Base-by-base conservation (phyloP, 306 rosid genomes). In the Betula pendula region DNA sequence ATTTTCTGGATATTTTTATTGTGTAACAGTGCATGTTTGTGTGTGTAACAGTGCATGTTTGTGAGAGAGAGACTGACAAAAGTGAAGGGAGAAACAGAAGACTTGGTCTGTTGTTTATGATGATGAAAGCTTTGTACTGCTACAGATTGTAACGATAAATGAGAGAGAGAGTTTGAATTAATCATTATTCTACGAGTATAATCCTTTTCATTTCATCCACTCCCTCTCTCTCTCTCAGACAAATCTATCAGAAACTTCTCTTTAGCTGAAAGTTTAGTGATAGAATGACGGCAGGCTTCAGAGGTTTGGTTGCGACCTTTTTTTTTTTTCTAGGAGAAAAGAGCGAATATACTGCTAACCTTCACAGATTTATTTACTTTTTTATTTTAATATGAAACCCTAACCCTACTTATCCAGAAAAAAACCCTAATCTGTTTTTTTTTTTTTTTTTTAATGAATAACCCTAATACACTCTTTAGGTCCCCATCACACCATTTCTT, bases 61-160 rank as follows among this genome's bases (percentile, higher is more conserved):
- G 65, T 27, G 60, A 68, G 77, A 82, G 81, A 75, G 82, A 69
- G 76, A 81, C 87, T 83, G 87, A 86, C 87, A 82, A 75, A 75
- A 72, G 76, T 58, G 71, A 80, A 62, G 75, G 74, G 75, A 63
- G 80, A 81, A 78, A 81, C 75, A 80, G 84, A 74, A 74, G 68
- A 76, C 71, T 58, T 76, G 74, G 77, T 72, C 76, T 58, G 29
- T 59, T 48, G 53, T 38, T 70, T 27, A 52, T n/a, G 48, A 29
- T 47, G 20, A 25, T 42, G 70, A 35, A 25, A 71, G 66, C 71
- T 22, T 82, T 77, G 76, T 80, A 78, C 82, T 70, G 78, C 79
- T 78, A 42, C 70, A 74, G 69, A 65, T 70, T 42, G 53, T 60
- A 45, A 59, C 38, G 63, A 70, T 60, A 63, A 45, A n/a, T 40